Evolutionary conservation across 768 basidiomycete species (phyloP), one percentile per base, ranked within the genome.

Genomic region (Mycena belliarum): DNA sequence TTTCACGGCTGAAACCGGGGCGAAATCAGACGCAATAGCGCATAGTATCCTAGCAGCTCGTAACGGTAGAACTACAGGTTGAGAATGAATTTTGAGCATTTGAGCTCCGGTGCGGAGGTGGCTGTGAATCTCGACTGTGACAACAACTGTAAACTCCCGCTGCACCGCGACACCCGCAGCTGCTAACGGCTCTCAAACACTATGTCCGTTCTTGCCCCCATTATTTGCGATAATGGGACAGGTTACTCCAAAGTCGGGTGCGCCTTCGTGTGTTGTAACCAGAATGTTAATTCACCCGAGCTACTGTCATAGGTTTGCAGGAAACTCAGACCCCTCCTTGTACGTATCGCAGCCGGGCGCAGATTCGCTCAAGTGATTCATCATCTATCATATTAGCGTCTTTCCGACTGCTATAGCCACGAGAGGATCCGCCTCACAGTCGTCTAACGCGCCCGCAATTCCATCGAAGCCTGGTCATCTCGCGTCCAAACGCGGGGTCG

Each of bases 291-390:
- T 40, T 33, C 21, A 29, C 46, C 61, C 59, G 38, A 43, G 35
- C 33, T 15, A 23, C 32, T 58, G 41, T 42, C 59, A 49, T 67
- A 95, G 96, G 33, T 98, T 97, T 75, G 95, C 97, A 42, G 96
- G 96, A 52, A 99, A 99, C 76, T 97, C 94, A 44, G 95, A 98
- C 76, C 97, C 97, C 20, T 98, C 96, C 10, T 99, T 96, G 91
- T 93, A 70, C 74, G 90, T 82, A 32, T 50, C 49, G 43, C 43
- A 48, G 54, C 29, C 66, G 43, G 25, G 46, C 46, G 25, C 33
- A 63, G 38, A 45, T 51, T 35, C 41, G 60, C 25, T 49, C 28
- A 15, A 37, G 26, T 57, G 48, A 44, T 57, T 35, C 42, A 47
- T n/a, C 20, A 18, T 18, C n/a, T n/a, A n/a, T 8, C 8, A 45